Percentiles rank a stretch among this genome's conserved stretches.
Evolutionary conservation across 306 rosid species (phyloP).

Genomic region (Castanospermum australe): DNA sequence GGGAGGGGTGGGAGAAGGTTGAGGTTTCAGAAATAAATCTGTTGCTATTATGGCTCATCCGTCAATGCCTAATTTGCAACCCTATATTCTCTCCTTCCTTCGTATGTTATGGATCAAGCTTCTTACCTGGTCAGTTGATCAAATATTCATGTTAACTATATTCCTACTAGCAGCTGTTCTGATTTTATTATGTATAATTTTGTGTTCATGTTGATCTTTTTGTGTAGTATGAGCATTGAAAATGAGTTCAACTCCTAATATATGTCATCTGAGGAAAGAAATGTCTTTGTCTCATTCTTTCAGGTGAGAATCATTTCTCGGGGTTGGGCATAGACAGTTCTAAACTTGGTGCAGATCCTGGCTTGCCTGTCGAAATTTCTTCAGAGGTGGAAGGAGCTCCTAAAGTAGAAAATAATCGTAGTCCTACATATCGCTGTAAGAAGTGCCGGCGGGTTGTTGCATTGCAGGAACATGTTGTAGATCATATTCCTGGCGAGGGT

Average conservation of each 20-base stretch:
- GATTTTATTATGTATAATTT: neutral
- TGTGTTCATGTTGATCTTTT: neutral
- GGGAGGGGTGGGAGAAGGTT: neutral
- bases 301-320: constrained; percentile 77
- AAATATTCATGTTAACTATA: neutral
- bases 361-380: constrained; percentile 54
- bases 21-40: neutral
- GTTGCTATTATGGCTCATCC: constrained; percentile 8
- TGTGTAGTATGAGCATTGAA: neutral
- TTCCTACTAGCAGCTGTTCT: neutral
- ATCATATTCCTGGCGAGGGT: constrained; percentile 87
- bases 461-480: constrained; percentile 76
- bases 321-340: constrained; percentile 75
- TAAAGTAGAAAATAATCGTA: constrained; percentile 37
- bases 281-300: neutral
- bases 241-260: neutral
- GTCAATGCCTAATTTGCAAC: neutral
- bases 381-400: constrained; percentile 53
- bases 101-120: neutral
- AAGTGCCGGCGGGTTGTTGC: constrained; percentile 88
- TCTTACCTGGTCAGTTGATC: neutral
- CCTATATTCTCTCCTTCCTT: neutral
- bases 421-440: constrained; percentile 78
- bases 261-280: neutral
- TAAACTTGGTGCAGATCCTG: constrained; percentile 89